phyloP scores from a whole-genome alignment of 2,329 filamentous ascomycete species.

The Huntiella savannae region DNA sequence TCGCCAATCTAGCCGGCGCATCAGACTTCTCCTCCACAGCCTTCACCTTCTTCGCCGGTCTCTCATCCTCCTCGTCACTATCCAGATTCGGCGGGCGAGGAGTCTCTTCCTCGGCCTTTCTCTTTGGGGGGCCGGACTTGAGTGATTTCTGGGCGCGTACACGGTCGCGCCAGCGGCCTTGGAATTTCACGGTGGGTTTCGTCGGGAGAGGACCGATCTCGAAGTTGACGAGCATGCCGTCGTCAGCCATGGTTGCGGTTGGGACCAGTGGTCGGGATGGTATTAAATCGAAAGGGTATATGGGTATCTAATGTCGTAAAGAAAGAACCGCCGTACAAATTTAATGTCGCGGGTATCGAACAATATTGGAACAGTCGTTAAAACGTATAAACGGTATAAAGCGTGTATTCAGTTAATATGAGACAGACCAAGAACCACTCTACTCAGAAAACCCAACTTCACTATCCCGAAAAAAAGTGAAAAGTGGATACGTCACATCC shows the following conservation, averaged over 20 bases:
- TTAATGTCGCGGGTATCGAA: too few relatives aligned
- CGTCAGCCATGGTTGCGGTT: constrained; percentile 53
- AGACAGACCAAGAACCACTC: too few relatives aligned
- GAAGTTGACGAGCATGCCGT: constrained; percentile 90
- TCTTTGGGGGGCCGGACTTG: constrained; percentile 9
- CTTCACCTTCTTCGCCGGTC: constrained; percentile 15
- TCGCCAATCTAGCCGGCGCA: neutral
- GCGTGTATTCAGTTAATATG: too few relatives aligned
- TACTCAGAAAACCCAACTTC: too few relatives aligned
- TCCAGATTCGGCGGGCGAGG: constrained; percentile 11
- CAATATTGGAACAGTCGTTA: too few relatives aligned
- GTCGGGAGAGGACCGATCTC: constrained; percentile 51
- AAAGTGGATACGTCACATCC: too few relatives aligned
- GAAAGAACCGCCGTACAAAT: too few relatives aligned
- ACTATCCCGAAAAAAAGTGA: too few relatives aligned
- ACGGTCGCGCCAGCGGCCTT: constrained; percentile 89
- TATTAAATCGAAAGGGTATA: too few relatives aligned
- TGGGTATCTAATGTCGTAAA: too few relatives aligned
- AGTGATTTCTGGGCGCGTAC: constrained; percentile 20
- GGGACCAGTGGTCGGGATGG: too few relatives aligned
- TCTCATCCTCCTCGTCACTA: constrained; percentile 8
- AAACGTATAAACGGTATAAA: too few relatives aligned
- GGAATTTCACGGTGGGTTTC: constrained; percentile 46
- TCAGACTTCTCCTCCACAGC: neutral
- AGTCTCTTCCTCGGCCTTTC: constrained; percentile 22